Base-by-base conservation (phyloP, 352 stramenopile species). In the Pythium rhizo-oryzae region DNA sequence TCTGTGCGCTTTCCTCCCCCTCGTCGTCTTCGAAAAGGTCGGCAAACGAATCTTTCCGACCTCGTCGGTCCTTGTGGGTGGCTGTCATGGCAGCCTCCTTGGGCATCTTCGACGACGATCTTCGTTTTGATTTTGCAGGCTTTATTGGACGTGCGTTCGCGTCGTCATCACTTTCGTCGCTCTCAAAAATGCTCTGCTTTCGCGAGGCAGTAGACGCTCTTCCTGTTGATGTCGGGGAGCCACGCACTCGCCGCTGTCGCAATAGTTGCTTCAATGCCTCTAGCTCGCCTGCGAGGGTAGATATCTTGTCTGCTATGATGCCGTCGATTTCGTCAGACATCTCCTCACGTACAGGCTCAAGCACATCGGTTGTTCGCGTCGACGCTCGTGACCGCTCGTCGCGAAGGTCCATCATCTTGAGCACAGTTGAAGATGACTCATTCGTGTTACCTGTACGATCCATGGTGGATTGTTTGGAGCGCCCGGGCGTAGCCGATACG, bases 281-380 rank as follows among this genome's bases (percentile, higher is more conserved):
- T 19, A 94, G 37, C 44, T 94, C 85, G 8, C 73, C 76, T 63
- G 90, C 85, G 1, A 94, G 62, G 33, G 79, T 85, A 8, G 82
- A 92, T 13, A 94, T 94, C 62, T 92, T 94, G 71, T 92, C 77
- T 33, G 90, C 85, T 59, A 94, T 94, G 49, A 86, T 84, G 21
- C 87, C 85, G 13, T 84, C 79, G 23, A 90, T 79, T 44, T 81
- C 80, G 49, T 65, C 61, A 28, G 54, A 23, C 12, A 8, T 9
- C 52, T 62, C 59, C 35, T 85, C 67, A 49, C 55, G 66, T 19
- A 75, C 70, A 43, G 75, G 65, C 11, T 65, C 67, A 8, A 65
- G 51, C 12, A 59, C 23, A 8, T 52, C 33, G 5, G 21, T 16
- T 24, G 6, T 49, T 16, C 35, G 47, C 21, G 53, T 51, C 33